phyloP scores from a whole-genome alignment of 495 filamentous ascomycete genomes.

The Aspergillus sparsus region DNA sequence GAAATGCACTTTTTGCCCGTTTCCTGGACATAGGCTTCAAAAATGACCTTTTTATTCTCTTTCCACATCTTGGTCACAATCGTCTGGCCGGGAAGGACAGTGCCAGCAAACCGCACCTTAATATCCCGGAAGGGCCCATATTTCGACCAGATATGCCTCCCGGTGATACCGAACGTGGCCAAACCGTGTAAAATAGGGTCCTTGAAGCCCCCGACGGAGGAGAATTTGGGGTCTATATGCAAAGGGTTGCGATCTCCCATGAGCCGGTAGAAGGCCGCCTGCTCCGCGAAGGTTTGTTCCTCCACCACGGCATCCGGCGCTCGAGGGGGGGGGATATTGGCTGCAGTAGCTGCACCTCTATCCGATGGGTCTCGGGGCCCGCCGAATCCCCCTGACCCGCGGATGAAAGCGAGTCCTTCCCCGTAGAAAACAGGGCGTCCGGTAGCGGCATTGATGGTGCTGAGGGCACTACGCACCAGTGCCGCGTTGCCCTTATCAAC shows the following conservation, averaged over 20 bases:
- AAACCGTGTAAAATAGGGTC: neutral
- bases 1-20: neutral
- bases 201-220: neutral
- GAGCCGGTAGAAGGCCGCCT: neutral
- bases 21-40: neutral
- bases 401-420: conserved; percentile 85
- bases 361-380: conserved; percentile 72
- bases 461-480: conserved; percentile 73
- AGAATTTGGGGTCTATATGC: neutral
- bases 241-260: neutral
- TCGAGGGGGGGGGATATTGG: neutral
- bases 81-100: neutral
- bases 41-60: neutral
- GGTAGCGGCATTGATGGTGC: conserved; percentile 72
- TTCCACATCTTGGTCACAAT: neutral
- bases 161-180: neutral
- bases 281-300: neutral
- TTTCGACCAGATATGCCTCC: neutral
- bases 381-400: conserved; percentile 89
- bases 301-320: neutral
- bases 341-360: neutral
- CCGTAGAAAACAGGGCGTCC: conserved; percentile 95
- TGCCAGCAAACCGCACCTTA: neutral
- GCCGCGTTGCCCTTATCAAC: conserved; percentile 95
- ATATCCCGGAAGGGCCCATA: neutral